Conservation (phyloP, 2,329 filamentous ascomycete species). For the Thielaviopsis ethacetica region DNA sequence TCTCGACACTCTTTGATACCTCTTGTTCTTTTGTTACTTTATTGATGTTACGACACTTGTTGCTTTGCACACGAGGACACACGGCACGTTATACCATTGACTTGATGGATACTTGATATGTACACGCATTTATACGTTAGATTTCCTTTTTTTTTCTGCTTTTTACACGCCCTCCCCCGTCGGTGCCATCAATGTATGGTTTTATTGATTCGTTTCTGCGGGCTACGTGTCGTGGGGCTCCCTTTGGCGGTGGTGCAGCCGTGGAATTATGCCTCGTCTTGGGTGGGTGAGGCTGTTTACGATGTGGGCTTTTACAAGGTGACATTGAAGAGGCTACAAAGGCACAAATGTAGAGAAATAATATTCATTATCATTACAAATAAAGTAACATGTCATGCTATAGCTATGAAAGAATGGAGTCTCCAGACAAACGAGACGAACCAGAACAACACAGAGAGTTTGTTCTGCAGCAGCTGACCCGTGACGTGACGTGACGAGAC, state of each 20-base stretch:
- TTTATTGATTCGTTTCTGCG: not conserved
- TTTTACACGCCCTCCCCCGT: not conserved
- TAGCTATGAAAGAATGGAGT: too few relatives aligned
- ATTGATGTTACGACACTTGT: not conserved
- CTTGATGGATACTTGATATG: not conserved
- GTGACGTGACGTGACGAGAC: not conserved
- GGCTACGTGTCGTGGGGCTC: not conserved
- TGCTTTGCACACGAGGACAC: not conserved
- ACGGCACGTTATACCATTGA: not conserved
- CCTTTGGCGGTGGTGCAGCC: not conserved
- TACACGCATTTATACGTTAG: not conserved
- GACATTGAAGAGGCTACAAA: too few relatives aligned
- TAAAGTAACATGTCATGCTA: not conserved
- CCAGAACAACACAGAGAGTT: too few relatives aligned
- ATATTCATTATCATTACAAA: constrained; percentile 1
- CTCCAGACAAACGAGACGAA: too few relatives aligned
- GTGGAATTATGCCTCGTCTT: not conserved
- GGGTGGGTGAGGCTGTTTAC: not conserved
- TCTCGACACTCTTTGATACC: not conserved
- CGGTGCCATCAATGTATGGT: not conserved
- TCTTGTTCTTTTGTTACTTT: not conserved
- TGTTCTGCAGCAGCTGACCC: too few relatives aligned
- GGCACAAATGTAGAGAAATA: not conserved
- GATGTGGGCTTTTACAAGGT: too few relatives aligned
- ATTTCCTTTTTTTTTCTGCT: not conserved